phyloP scores from a whole-genome alignment of 345 rosid genomes.

The Camelina sativa region DNA sequence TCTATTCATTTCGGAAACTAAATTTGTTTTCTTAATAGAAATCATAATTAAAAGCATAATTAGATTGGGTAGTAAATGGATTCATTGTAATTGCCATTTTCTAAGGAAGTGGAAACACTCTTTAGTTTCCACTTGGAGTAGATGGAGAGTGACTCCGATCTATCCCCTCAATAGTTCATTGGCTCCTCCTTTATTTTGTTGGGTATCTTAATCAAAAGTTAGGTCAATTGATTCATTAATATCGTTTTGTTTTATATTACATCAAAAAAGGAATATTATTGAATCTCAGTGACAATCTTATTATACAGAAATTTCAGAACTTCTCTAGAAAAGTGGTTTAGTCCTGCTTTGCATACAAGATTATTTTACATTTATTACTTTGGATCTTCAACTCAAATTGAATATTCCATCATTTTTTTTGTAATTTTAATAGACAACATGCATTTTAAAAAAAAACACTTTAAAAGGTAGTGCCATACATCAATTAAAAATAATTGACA shows the following conservation, averaged over 20 bases:
- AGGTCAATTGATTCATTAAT: slow-evolving; percentile 36
- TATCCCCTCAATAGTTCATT: slow-evolving; percentile 28
- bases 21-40: not conserved
- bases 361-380: not conserved
- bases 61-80: slow-evolving; percentile 33
- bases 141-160: slow-evolving; percentile 34
- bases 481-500: not conserved
- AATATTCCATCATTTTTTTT: not conserved
- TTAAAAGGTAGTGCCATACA: not conserved
- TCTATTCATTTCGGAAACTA: not conserved
- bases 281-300: not conserved
- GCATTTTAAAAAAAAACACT: not conserved
- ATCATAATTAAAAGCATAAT: not conserved
- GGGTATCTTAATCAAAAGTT: slow-evolving; percentile 33
- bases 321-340: not conserved
- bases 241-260: not conserved
- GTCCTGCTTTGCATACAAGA: not conserved
- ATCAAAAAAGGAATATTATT: not conserved
- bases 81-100: slow-evolving; percentile 40
- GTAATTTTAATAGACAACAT: not conserved
- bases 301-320: not conserved
- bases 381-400: not conserved
- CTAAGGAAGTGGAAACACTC: slow-evolving; percentile 38
- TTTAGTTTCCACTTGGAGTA: slow-evolving; percentile 39
- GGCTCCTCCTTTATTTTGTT: slow-evolving; percentile 6